Conservation (phyloP, 306 rosid genomes). For the Prunus campanulata region DNA sequence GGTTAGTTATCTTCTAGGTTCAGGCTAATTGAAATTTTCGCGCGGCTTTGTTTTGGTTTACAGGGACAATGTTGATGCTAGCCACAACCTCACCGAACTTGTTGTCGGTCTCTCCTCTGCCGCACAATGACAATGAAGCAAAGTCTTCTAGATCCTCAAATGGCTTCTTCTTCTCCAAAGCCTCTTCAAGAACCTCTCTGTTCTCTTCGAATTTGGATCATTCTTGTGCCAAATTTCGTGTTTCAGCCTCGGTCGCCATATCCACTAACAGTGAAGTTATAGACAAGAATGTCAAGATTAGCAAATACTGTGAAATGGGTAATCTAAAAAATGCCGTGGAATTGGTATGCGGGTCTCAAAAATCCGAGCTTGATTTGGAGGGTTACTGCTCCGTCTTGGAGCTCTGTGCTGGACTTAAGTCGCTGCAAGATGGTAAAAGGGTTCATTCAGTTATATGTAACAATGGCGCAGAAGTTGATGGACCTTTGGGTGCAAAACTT, state of each 20-base stretch:
- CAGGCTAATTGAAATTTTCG: not conserved
- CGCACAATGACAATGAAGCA: constrained; percentile 5
- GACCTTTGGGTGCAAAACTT: constrained; percentile 52
- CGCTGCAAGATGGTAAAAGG: constrained; percentile 56
- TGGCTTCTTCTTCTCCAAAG: constrained; percentile 35
- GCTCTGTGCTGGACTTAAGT: constrained; percentile 61
- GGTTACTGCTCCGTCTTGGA: constrained; percentile 60
- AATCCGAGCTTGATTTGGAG: constrained; percentile 40
- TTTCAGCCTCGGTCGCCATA: constrained; percentile 27
- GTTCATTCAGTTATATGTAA: constrained; percentile 49
- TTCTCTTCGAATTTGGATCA: constrained; percentile 19
- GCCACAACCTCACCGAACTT: constrained; percentile 28
- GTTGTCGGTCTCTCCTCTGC: constrained; percentile 17
- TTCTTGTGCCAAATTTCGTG: constrained; percentile 20
- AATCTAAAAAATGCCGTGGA: constrained; percentile 51
- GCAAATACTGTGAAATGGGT: constrained; percentile 47
- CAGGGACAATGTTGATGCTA: constrained; percentile 31
- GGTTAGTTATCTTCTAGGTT: not conserved
- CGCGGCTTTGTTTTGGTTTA: constrained; percentile 10
- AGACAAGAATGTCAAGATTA: constrained; percentile 29
- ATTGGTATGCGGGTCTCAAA: constrained; percentile 36
- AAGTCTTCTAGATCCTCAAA: constrained; percentile 11
- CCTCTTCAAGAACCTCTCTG: constrained; percentile 17
- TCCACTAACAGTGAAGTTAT: constrained; percentile 2
- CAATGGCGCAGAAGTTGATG: constrained; percentile 34